These are phyloP conservation scores for Claviceps pazoutovae DNA, from an alignment of 2,329 filamentous ascomycete genomes.

Conservation along the genomic window DNA sequence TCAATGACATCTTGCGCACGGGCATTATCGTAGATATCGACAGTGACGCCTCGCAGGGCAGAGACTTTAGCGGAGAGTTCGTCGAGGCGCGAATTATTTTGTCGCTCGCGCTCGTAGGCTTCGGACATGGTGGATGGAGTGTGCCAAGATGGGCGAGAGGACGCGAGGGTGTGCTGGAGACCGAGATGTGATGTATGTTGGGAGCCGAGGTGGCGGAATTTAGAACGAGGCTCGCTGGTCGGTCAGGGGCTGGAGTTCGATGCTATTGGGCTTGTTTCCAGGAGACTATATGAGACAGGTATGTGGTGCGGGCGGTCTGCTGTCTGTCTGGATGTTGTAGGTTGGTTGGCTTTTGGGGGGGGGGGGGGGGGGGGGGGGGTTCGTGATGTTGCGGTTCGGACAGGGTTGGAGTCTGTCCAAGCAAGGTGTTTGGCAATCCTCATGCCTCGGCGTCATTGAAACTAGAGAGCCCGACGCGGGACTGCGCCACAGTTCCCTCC, in stretches of 20 bases:
- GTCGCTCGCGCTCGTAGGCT: conserved; percentile 66
- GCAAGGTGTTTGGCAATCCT: neutral
- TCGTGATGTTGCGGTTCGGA: too few species aligned
- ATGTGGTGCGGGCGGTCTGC: neutral
- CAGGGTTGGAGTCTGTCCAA: too few species aligned
- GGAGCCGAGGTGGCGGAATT: neutral
- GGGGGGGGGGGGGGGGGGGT: too few species aligned
- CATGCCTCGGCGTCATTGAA: too few species aligned
- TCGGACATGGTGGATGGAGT: conserved; percentile 44
- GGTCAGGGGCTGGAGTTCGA: neutral
- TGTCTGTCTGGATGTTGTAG: neutral
- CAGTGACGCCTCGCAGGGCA: conserved; percentile 80
- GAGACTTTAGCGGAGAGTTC: conserved; percentile 85
- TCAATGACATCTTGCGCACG: conserved; percentile 80
- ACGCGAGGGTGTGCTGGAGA: neutral
- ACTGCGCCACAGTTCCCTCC: too few species aligned
- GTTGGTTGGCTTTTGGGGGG: neutral
- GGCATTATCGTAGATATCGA: conserved; percentile 96
- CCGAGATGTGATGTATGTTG: neutral
- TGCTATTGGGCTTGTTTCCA: neutral
- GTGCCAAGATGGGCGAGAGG: neutral
- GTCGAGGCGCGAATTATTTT: conserved; percentile 90
- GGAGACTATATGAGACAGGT: neutral
- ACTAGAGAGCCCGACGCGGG: too few species aligned
- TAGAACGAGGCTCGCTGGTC: neutral